Conservation (phyloP, 805 yeast species). For the Komagataella ulmi region DNA sequence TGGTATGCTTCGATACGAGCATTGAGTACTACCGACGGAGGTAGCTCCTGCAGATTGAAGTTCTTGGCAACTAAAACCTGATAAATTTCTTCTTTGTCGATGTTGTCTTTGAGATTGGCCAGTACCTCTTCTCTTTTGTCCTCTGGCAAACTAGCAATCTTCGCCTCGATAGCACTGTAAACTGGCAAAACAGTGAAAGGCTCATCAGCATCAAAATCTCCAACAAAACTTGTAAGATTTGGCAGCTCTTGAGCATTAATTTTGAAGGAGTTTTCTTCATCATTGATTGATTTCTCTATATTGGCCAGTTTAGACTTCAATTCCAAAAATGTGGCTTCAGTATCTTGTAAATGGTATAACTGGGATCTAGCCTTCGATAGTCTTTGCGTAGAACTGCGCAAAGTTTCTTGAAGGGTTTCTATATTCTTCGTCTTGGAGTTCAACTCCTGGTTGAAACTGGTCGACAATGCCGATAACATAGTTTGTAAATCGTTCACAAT, state of each 20-base stretch:
- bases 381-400: conserved; percentile 41
- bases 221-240: conserved; percentile 27
- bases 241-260: conserved; percentile 19
- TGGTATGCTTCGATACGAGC: conserved; percentile 78
- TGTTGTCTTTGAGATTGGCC: background rate
- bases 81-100: conserved; percentile 14
- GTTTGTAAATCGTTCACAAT: conserved; percentile 37
- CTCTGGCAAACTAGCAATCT: conserved; percentile 15
- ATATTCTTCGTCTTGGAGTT: conserved; percentile 36
- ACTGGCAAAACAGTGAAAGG: conserved; percentile 67
- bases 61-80: conserved; percentile 14
- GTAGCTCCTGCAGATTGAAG: conserved; percentile 20
- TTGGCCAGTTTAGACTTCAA: conserved; percentile 42
- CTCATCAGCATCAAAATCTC: conserved; percentile 75
- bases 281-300: conserved; percentile 47
- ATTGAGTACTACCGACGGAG: conserved; percentile 37
- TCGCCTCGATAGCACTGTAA: conserved; percentile 36
- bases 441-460: conserved; percentile 47
- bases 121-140: background rate
- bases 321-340: conserved; percentile 29
- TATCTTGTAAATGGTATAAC: conserved; percentile 36
- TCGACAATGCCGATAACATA: conserved; percentile 36
- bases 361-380: conserved; percentile 34
- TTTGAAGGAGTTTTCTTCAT: conserved; percentile 45
- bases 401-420: conserved; percentile 35